Base-by-base conservation (phyloP, 2,329 filamentous ascomycete species). In the Penicillium sp. region DNA sequence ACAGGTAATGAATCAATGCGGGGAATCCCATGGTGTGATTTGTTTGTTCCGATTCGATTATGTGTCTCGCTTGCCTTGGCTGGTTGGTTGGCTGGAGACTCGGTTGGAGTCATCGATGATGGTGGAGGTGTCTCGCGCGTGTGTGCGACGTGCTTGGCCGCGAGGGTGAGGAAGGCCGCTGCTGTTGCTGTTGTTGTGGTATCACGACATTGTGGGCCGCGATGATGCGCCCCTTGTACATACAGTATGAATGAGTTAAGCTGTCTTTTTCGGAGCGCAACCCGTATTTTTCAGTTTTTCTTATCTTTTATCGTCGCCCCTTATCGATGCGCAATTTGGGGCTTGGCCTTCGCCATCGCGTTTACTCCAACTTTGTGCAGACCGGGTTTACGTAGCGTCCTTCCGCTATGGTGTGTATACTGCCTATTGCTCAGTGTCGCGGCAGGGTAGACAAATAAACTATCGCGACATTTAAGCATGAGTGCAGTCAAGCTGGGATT, bases 191-290 rank as follows among this genome's bases (percentile, higher is more conserved):
- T 7, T 35, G 8, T 35, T 6, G n/a, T 6, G 9, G 46, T 5
- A 50, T 60, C 60, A 52, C 57, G 56, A 55, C 60, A 62, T 56
- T 60, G 60, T 51, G 63, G 63, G 31, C 56, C 62, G 45, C 35
- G 60, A 65, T 65, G 60, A 56, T 63, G 63, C 59, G 9, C 19
- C 30, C 9, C 9, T 38, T 38, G 31, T 11, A 41, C 13, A 38
- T 38, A 38, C 35, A 11, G 7, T 21, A 21, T 21, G 21, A 2
- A 21, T 21, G 26, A 26, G 3, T 4, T 26, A 26, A 15, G 3
- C 15, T 7, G 46, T 50, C 45, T 51, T 54, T 54, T 59, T 47
- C 57, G 15, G 2, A 41, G 13, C 19, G 30, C n/a, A 23, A 6
- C 29, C 5, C 11, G 51, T 41, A 54, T 54, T 44, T 56, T 46